phyloP scores from a whole-genome alignment of 345 rosid genomes.

The Gossypium ekmanianum region DNA sequence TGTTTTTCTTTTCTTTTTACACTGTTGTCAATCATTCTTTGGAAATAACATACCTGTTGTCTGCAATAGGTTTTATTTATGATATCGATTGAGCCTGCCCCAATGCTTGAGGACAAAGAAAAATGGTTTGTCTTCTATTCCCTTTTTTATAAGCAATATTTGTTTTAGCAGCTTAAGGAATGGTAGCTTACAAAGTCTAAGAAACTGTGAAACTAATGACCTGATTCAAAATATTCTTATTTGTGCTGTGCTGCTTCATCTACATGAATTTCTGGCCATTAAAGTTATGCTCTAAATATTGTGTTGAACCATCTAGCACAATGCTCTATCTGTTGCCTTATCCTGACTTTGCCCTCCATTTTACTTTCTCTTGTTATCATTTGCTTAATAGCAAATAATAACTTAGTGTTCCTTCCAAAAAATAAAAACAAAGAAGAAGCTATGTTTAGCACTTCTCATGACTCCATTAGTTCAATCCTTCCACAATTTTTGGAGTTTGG shows the following conservation, averaged over 20 bases:
- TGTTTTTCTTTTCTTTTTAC: background rate
- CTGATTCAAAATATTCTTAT: background rate
- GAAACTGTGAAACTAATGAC: background rate
- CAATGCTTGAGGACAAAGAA: slow-evolving; percentile 99
- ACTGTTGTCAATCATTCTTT: background rate
- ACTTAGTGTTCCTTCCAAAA: background rate
- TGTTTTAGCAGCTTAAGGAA: slow-evolving; percentile 14
- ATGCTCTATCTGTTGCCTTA: background rate
- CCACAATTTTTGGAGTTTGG: background rate
- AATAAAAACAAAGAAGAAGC: too few relatives aligned
- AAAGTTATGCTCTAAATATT: background rate
- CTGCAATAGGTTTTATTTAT: slow-evolving; percentile 81
- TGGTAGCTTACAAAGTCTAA: slow-evolving; percentile 3
- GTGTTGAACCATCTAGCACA: background rate
- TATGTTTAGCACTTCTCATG: background rate
- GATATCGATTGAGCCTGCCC: slow-evolving; percentile 98
- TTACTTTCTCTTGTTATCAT: background rate
- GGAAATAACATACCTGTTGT: slow-evolving; percentile 19
- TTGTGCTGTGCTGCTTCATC: background rate
- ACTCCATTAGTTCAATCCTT: background rate
- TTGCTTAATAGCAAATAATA: background rate
- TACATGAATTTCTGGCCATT: background rate
- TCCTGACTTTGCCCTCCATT: background rate
- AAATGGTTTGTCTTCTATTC: slow-evolving; percentile 64
- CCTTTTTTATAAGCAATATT: slow-evolving; percentile 15